phyloP scores from a whole-genome alignment of 257 asterid genomes.

The Solanum stenotomum region DNA sequence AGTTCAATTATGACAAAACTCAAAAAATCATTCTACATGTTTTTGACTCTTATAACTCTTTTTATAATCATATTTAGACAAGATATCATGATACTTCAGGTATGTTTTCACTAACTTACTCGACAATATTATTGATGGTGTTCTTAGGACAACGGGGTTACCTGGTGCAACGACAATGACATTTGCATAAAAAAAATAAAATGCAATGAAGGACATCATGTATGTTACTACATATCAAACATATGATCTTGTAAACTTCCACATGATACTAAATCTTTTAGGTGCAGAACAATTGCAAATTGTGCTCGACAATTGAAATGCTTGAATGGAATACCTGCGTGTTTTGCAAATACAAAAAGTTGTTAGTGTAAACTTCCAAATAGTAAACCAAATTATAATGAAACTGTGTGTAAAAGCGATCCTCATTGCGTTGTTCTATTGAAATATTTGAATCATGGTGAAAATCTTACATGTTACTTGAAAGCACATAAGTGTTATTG shows the following conservation, averaged over 20 bases:
- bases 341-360: not conserved
- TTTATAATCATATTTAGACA: no score
- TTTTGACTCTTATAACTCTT: not conserved
- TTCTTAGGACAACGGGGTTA: not conserved
- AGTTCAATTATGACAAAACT: not conserved
- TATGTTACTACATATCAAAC: not conserved
- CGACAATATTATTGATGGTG: not conserved
- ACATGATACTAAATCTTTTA: not conserved
- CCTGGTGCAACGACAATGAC: not conserved
- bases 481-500: not conserved
- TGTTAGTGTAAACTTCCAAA: not conserved
- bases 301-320: not conserved
- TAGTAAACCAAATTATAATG: not conserved
- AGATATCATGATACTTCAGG: not conserved
- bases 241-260: not conserved
- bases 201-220: not conserved
- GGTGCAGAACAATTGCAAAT: not conserved
- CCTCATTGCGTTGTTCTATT: not conserved
- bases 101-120: not conserved
- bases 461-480: not conserved
- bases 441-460: not conserved
- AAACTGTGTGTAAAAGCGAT: not conserved
- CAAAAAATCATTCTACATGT: not conserved
- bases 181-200: not conserved
- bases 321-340: not conserved